phyloP scores from a whole-genome alignment of 2,329 filamentous ascomycete species.

The Pseudocercospora macadamiae region DNA sequence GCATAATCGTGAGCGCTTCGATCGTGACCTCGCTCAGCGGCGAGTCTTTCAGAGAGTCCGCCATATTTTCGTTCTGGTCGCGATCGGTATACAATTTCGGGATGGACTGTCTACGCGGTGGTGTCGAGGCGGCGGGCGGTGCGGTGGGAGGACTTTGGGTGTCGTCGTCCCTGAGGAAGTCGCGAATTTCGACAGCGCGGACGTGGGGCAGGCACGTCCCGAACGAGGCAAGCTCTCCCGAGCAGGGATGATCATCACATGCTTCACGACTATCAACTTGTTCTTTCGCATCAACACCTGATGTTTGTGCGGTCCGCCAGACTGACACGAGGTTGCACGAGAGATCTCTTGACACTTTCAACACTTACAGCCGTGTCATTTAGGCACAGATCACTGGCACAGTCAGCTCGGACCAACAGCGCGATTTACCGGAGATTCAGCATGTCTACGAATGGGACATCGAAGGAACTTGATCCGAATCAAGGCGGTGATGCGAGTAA shows the following conservation, averaged over 20 bases:
- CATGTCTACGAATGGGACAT: constrained; percentile 18
- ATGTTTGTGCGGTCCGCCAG: neutral
- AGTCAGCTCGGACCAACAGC: neutral
- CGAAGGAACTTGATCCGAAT: constrained; percentile 45
- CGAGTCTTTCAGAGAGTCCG: constrained; percentile 57
- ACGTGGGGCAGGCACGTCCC: no score
- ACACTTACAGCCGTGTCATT: neutral
- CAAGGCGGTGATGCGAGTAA: constrained; percentile 53
- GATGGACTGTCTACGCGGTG: neutral
- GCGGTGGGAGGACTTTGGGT: neutral
- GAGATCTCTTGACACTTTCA: neutral
- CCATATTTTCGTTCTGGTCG: constrained; percentile 35
- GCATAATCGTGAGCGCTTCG: constrained; percentile 95
- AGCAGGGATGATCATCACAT: neutral
- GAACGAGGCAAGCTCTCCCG: no score
- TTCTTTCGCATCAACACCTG: neutral
- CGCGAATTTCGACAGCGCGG: constrained; percentile 4
- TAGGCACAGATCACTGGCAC: neutral
- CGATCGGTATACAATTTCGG: neutral
- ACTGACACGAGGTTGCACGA: neutral
- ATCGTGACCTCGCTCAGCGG: constrained; percentile 73
- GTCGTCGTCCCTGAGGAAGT: neutral
- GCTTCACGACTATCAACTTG: neutral
- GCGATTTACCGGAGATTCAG: neutral
- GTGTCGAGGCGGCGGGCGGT: neutral